Conservation (phyloP, 495 filamentous ascomycete genomes). For the Neurospora tetrasperma region DNA sequence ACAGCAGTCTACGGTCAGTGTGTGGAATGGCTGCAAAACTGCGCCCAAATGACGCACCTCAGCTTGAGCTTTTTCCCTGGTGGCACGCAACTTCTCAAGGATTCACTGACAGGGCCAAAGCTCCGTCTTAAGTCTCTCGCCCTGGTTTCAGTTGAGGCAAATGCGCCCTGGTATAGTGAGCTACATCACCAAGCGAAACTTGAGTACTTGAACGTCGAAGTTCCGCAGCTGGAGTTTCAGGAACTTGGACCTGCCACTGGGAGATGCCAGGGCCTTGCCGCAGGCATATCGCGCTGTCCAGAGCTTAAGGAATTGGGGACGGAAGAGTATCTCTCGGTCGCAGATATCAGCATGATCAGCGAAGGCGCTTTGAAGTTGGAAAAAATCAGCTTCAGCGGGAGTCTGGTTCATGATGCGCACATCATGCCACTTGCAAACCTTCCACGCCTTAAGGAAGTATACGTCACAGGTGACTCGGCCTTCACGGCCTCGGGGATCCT, state of each 20-base stretch:
- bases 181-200: slow-evolving; percentile 19
- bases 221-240: slow-evolving; percentile 43
- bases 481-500: slow-evolving; percentile 38
- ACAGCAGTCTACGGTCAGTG: slow-evolving; percentile 37
- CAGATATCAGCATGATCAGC: slow-evolving; percentile 12
- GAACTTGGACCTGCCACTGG: slow-evolving; percentile 14
- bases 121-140: slow-evolving; percentile 18
- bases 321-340: slow-evolving; percentile 11
- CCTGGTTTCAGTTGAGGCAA: slow-evolving; percentile 9
- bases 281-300: slow-evolving; percentile 33
- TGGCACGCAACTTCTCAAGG: slow-evolving; percentile 40
- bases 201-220: slow-evolving; percentile 29
- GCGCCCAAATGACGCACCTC: slow-evolving; percentile 42
- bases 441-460: slow-evolving; percentile 34
- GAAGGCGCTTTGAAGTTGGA: slow-evolving; percentile 39
- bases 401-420: slow-evolving; percentile 43
- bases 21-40: slow-evolving; percentile 45
- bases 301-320: slow-evolving; percentile 21
- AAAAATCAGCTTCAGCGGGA: slow-evolving; percentile 45
- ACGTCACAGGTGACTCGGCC: slow-evolving; percentile 34
- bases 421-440: slow-evolving; percentile 27
- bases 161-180: slow-evolving; percentile 11
- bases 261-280: slow-evolving; percentile 23
- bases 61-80: slow-evolving; percentile 40
- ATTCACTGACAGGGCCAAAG: slow-evolving; percentile 31